Evolutionary conservation across 2,329 filamentous ascomycete genomes (phyloP), one percentile per base, ranked within the genome.

Genomic region (Didymella arachidicola): DNA sequence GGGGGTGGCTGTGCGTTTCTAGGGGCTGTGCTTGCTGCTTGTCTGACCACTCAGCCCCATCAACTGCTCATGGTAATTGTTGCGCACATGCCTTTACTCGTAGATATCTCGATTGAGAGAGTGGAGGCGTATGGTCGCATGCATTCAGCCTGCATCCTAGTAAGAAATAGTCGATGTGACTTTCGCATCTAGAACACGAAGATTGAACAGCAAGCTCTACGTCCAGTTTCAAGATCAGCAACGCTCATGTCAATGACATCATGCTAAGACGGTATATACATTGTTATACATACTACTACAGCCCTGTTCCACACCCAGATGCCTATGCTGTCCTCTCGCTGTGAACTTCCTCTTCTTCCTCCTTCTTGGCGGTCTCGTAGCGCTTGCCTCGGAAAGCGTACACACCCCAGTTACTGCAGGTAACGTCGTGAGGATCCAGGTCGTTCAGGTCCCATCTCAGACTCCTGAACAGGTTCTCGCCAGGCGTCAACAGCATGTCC

Each of bases 301-400:
- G 56, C 57, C 29, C 22, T 60, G 53, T 38, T 34, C 16, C 47
- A 57, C 49, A 57, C 32, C 32, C 32, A 42, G 4, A 51, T 11
- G 6, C 26, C 56, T 63, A 75, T 22, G 64, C 69, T 4, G 73
- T 76, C 43, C 73, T 57, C 12, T 76, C 72, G 25, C 72, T 73
- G 60, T 74, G 68, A 53, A 72, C 73, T 53, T 77, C 74, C 4
- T 55, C 57, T n/a, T 71, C 69, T 32, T 68, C 69, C 10, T 84
- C 81, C 72, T 83, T 87, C 48, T 77, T 84, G 5, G 83, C 86
- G 29, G 89, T 83, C 79, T 91, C 89, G 65, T 91, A 97, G 87
- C 94, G 90, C 87, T 99, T 99, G 69, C 95, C 95, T 79, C 95
- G 87, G 82, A 99, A 99, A 14, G 90, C 93, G 92, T 96, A 99